Evolutionary conservation across 306 rosid genomes (phyloP).

Genomic region (Corylus avellana): DNA sequence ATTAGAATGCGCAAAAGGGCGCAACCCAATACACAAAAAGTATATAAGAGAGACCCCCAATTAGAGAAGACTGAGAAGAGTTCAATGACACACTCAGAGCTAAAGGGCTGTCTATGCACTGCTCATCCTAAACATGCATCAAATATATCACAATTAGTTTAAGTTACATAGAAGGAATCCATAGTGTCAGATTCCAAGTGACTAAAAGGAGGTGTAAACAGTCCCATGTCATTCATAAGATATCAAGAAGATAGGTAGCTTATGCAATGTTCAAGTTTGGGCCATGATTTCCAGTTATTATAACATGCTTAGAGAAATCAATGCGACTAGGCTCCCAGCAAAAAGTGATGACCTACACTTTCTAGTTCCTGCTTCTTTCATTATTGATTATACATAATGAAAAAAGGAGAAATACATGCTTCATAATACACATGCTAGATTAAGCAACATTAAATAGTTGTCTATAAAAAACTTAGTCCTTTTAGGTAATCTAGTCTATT

Average conservation of each 20-base stretch:
- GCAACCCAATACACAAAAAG: too few relatives aligned
- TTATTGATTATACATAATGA: constrained; percentile 7
- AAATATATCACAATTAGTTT: neutral
- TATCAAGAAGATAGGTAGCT: neutral
- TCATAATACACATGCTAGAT: neutral
- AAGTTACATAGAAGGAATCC: neutral
- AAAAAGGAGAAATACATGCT: constrained; percentile 21
- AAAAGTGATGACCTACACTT: constrained; percentile 5
- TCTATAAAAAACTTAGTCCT: constrained; percentile 11
- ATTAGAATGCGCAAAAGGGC: too few relatives aligned
- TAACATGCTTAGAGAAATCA: neutral
- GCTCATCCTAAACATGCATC: neutral
- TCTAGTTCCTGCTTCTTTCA: constrained; percentile 19
- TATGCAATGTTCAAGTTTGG: neutral
- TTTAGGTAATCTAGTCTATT: constrained; percentile 16
- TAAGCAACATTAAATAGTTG: constrained; percentile 15
- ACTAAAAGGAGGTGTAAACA: neutral
- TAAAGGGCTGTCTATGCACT: neutral
- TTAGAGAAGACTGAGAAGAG: neutral
- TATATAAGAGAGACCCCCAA: too few relatives aligned
- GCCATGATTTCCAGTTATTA: neutral
- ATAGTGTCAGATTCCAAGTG: neutral
- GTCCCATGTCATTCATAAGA: neutral
- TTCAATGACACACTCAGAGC: neutral
- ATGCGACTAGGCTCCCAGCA: neutral